Evolutionary conservation across 768 basidiomycete species (phyloP), one percentile per base, ranked within the genome.

Genomic region (Pulveroboletus sp.): DNA sequence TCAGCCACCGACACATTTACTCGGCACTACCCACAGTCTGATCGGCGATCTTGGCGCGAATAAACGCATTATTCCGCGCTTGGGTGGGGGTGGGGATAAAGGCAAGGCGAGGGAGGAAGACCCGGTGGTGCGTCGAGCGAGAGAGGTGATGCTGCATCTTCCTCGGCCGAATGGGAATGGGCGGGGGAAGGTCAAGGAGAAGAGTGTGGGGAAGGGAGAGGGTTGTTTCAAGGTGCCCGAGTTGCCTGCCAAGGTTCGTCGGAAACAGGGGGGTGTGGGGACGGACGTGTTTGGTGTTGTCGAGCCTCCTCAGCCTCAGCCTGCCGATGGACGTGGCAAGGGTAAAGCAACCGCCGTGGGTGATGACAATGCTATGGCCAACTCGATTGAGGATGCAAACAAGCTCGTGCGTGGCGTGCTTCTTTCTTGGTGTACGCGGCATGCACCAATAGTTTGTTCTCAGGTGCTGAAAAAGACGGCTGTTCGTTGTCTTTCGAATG

Each of bases 321-420:
- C 19, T 10, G 20, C 9, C 4, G 21, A 27, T 64, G 54, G 62
- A 29, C 77, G 74, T 47, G 69, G 59, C 29, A 78, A 72, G 62
- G 70, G 68, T 8, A 72, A 67, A 23, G 61, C 61, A 2, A 62
- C 58, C 12, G 61, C 52, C 9, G 49, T 58, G 9, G 73, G 52
- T 66, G 71, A 9, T 9, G 49, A 40, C 6, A 50, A 59, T 9
- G 29, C 29, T 16, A 52, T 47, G 9, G 63, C 59, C 14, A 53
- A 53, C 21, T 55, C 70, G 47, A 57, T 79, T 35, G 84, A 87
- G 67, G 77, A 72, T 56, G 69, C 73, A 6, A 87, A 86, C 60
- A 87, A 82, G 64, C 75, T 74, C 52, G 85, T 86, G 52, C 57
- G 75, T 43, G 35, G 6, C 6, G 45, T n/a, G 21, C 23, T 37